Conservation (phyloP, 164 flowering plant species). For the Liriodendron chinense region DNA sequence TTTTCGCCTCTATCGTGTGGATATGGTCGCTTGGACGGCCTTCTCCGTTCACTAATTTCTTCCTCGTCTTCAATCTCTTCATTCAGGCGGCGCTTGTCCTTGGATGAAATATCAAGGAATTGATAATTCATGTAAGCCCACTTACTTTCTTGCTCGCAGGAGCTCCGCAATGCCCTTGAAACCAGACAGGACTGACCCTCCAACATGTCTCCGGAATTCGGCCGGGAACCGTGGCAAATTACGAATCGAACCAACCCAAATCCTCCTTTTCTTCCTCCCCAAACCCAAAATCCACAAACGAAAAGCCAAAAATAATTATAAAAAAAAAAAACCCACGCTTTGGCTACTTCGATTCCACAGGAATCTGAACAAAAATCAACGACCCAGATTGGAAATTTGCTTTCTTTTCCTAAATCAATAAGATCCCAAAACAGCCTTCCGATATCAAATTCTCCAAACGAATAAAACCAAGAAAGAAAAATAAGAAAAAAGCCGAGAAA, state of each 20-base stretch:
- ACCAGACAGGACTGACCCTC: conserved; percentile 32
- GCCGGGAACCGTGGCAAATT: conserved; percentile 8
- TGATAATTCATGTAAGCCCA: conserved; percentile 29
- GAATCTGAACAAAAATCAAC: neutral
- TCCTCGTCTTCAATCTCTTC: conserved; percentile 5
- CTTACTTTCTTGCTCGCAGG: conserved; percentile 34
- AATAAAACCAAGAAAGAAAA: neutral
- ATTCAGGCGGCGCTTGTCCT: conserved; percentile 30
- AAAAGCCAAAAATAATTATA: conserved; percentile 2
- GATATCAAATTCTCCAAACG: neutral
- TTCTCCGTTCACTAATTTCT: conserved; percentile 18
- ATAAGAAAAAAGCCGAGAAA: neutral
- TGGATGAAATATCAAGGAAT: conserved; percentile 15
- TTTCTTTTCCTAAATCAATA: neutral
- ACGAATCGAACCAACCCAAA: conserved; percentile 11
- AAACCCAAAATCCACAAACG: conserved; percentile 12
- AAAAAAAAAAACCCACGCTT: conserved; percentile 1
- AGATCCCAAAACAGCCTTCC: neutral
- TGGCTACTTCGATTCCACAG: neutral
- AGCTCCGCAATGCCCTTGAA: conserved; percentile 30
- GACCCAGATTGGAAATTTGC: neutral
- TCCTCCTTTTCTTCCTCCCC: conserved; percentile 22
- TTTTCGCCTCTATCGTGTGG: conserved; percentile 15
- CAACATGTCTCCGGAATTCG: conserved; percentile 25
- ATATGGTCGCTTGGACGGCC: neutral